Evolutionary conservation across 78 protist species (phyloP).

Genomic region (Isochrysis galbana): DNA sequence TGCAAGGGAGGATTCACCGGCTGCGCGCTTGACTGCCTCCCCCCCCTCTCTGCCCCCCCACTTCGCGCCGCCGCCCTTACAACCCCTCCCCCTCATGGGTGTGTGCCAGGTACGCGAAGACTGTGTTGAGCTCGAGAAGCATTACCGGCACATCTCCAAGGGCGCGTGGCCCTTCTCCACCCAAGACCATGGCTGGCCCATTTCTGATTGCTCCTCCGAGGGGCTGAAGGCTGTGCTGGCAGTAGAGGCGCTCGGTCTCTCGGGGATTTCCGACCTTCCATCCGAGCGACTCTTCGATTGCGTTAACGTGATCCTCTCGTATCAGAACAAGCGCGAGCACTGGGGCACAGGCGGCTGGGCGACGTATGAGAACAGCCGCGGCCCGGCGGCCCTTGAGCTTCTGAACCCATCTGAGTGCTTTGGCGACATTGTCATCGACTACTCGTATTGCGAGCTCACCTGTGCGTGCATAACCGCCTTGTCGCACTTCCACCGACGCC

Average conservation of each 20-base stretch:
- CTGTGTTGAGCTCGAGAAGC: neutral
- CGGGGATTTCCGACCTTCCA: neutral
- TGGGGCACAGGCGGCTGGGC: constrained; percentile 67
- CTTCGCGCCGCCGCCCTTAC: too few relatives aligned
- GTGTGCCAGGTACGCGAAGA: neutral
- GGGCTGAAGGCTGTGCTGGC: constrained; percentile 75
- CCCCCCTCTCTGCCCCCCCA: too few relatives aligned
- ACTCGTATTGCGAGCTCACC: constrained; percentile 64
- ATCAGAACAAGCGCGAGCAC: constrained; percentile 70
- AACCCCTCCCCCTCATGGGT: too few relatives aligned
- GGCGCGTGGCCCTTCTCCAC: constrained; percentile 95
- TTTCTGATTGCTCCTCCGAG: constrained; percentile 92
- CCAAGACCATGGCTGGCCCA: constrained; percentile 83
- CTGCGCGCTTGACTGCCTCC: too few relatives aligned
- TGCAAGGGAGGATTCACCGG: too few relatives aligned
- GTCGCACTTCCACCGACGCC: constrained; percentile 54
- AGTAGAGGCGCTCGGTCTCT: constrained; percentile 54
- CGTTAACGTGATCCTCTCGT: constrained; percentile 75
- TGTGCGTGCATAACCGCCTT: constrained; percentile 52
- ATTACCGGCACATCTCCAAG: neutral
- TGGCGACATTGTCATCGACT: constrained; percentile 91
- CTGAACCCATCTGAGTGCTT: constrained; percentile 88
- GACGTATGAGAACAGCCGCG: constrained; percentile 74
- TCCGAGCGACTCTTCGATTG: constrained; percentile 76
- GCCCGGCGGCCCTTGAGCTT: constrained; percentile 67